Conservation (phyloP, 495 filamentous ascomycete species). For the Penicillium bovifimosum region DNA sequence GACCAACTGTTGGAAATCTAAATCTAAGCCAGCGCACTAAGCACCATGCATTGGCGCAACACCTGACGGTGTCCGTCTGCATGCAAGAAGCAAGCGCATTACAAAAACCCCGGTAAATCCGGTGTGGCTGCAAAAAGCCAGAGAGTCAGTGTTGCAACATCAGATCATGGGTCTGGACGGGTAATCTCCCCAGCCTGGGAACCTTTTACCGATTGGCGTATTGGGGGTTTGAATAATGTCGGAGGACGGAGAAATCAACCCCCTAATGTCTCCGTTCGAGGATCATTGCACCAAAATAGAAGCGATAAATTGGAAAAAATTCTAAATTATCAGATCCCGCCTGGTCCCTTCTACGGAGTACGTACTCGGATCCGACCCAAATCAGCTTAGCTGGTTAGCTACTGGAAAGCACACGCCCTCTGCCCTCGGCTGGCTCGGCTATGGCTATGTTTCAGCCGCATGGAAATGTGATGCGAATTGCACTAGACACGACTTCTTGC, state of each 20-base stretch:
- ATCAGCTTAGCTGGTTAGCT: background rate
- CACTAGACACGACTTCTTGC: slow-evolving; percentile 1
- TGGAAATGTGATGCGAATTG: background rate
- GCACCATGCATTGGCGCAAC: slow-evolving; percentile 1
- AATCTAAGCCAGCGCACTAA: background rate
- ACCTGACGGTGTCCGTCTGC: slow-evolving; percentile 2
- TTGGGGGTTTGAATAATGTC: background rate
- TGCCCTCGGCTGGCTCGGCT: background rate
- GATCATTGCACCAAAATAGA: too few species aligned
- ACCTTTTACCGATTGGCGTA: background rate
- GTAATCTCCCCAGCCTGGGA: background rate
- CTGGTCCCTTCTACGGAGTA: background rate
- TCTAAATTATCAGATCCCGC: too few species aligned
- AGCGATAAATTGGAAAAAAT: too few species aligned
- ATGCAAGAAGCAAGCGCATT: slow-evolving; percentile 2
- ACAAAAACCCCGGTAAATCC: background rate
- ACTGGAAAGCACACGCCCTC: background rate
- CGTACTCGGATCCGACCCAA: slow-evolving; percentile 1
- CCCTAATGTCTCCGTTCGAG: too few species aligned
- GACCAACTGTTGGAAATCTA: background rate
- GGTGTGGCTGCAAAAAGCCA: background rate
- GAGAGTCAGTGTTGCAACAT: slow-evolving; percentile 1
- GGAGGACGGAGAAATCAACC: too few species aligned
- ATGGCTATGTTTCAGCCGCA: slow-evolving; percentile 5
- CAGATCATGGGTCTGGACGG: background rate